Evolutionary conservation across 768 basidiomycete species (phyloP).

Genomic region (Boletus barrowsii): DNA sequence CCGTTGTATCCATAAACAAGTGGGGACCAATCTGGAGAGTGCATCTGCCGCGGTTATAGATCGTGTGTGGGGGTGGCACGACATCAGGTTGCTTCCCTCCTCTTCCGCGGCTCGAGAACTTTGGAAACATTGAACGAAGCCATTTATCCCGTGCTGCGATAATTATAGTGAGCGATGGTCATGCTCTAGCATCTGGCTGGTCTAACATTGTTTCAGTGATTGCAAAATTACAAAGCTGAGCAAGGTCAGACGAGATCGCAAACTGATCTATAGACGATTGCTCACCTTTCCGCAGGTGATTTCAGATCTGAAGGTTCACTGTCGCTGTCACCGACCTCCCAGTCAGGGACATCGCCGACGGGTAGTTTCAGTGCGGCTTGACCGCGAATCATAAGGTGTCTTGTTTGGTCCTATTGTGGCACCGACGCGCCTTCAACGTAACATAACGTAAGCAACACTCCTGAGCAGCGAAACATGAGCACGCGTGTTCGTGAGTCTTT

Average conservation of each 20-base stretch:
- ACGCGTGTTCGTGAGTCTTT: slow-evolving; percentile 58
- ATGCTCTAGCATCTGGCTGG: slow-evolving; percentile 10
- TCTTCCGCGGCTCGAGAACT: slow-evolving; percentile 65
- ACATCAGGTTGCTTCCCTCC: slow-evolving; percentile 53
- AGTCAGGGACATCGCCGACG: slow-evolving; percentile 53
- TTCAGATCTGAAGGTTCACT: slow-evolving; percentile 41
- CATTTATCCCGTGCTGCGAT: slow-evolving; percentile 66
- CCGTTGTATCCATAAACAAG: slow-evolving; percentile 58
- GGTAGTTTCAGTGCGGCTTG: slow-evolving; percentile 45
- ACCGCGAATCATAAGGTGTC: slow-evolving; percentile 24
- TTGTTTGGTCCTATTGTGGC: slow-evolving; percentile 30
- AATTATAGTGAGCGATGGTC: slow-evolving; percentile 13
- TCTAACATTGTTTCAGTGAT: slow-evolving; percentile 67
- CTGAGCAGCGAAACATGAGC: slow-evolving; percentile 32
- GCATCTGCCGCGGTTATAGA: slow-evolving; percentile 63
- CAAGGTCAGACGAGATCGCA: slow-evolving; percentile 6
- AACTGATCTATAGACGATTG: background rate
- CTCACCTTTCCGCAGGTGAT: slow-evolving; percentile 57
- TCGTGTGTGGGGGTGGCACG: slow-evolving; percentile 62
- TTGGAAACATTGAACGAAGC: slow-evolving; percentile 62
- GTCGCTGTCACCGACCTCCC: slow-evolving; percentile 53
- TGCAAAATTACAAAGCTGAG: slow-evolving; percentile 59
- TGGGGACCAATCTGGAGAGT: slow-evolving; percentile 76
- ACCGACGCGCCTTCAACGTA: background rate
- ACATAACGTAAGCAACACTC: slow-evolving; percentile 4